A percentile compares a stretch with the other conserved stretches of the same genome.
Evolutionary conservation across 2,329 filamentous ascomycete species (phyloP).

Genomic region (Alternaria solani): DNA sequence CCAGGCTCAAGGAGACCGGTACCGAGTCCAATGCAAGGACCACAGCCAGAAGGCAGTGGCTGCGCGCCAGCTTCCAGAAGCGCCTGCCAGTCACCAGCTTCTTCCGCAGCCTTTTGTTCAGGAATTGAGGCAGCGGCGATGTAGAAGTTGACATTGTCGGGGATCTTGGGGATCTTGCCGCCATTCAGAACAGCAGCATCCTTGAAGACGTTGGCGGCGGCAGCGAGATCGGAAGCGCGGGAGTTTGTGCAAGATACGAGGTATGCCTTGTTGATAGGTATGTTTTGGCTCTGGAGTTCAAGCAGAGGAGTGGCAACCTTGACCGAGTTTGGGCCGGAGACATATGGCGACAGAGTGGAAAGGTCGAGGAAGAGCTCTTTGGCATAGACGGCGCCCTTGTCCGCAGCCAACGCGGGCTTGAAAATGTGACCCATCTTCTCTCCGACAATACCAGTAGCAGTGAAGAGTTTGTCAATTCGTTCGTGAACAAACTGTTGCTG

Average conservation of each 20-base stretch:
- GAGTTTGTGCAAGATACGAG: constrained; percentile 91
- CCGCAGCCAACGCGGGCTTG: constrained; percentile 71
- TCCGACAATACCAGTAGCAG: constrained; percentile 48
- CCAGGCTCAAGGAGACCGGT: constrained; percentile 80
- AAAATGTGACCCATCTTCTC: constrained; percentile 48
- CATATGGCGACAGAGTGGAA: constrained; percentile 81
- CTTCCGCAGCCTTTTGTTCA: constrained; percentile 81
- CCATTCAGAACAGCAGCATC: constrained; percentile 70
- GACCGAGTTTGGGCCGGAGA: constrained; percentile 89
- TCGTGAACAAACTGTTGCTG: constrained; percentile 74
- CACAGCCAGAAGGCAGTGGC: constrained; percentile 76
- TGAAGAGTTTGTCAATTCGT: constrained; percentile 74
- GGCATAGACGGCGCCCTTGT: constrained; percentile 80
- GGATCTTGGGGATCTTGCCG: constrained; percentile 73
- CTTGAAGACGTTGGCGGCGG: constrained; percentile 84
- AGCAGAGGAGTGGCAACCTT: constrained; percentile 82
- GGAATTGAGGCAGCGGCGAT: constrained; percentile 83
- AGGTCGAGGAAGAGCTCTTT: constrained; percentile 85
- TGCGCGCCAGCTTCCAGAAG: constrained; percentile 82
- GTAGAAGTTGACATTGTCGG: constrained; percentile 82
- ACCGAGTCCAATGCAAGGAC: constrained; percentile 85
- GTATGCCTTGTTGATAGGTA: constrained; percentile 84
- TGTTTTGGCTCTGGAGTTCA: constrained; percentile 76
- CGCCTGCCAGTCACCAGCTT: constrained; percentile 83
- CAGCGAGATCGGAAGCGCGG: constrained; percentile 78